Evolutionary conservation across 306 rosid genomes (phyloP).

Genomic region (Castanea mollissima): DNA sequence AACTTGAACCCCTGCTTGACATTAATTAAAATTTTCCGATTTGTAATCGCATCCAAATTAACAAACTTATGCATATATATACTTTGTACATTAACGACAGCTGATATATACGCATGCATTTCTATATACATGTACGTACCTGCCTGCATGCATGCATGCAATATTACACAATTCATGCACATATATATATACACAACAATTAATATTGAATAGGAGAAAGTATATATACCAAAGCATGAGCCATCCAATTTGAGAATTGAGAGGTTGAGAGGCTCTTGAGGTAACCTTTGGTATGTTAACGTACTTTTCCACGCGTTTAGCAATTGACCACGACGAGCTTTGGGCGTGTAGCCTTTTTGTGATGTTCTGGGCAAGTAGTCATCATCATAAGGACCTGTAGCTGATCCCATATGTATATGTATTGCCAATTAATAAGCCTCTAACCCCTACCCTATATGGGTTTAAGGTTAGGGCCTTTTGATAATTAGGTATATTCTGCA

Average conservation of each 20-base stretch:
- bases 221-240: constrained; percentile 41
- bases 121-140: not conserved
- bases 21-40: not conserved
- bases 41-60: not conserved
- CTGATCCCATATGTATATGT: no score
- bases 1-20: constrained; percentile 34
- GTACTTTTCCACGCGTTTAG: constrained; percentile 13
- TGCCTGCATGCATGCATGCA: not conserved
- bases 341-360: no score
- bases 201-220: not conserved
- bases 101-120: not conserved
- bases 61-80: no score
- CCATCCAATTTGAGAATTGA: constrained; percentile 51
- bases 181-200: not conserved
- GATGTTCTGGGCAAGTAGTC: not conserved
- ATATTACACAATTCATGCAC: not conserved
- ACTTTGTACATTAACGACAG: not conserved
- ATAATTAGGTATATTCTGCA: not conserved
- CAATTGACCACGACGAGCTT: no score
- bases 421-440: no score
- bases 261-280: constrained; percentile 39
- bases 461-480: constrained; percentile 6
- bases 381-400: no score
- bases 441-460: no score
- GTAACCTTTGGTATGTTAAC: constrained; percentile 31